Evolutionary conservation across 345 rosid genomes (phyloP).

Genomic region (Lepidium africanum): DNA sequence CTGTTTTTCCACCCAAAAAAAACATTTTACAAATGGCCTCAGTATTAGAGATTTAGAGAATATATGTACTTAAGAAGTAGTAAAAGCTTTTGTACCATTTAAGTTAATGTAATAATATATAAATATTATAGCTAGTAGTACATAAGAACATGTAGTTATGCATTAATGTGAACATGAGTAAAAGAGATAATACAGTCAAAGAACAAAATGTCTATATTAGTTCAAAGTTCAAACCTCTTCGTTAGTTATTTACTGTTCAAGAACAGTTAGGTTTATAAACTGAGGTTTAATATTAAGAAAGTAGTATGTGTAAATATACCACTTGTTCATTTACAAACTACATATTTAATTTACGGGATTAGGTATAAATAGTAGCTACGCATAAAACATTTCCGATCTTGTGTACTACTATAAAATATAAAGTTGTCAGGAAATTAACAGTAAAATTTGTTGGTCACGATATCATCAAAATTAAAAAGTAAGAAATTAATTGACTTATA

Average conservation of each 20-base stretch:
- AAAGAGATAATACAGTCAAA: not conserved
- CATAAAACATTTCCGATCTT: not conserved
- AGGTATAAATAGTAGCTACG: not conserved
- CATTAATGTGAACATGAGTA: not conserved
- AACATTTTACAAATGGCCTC: no score
- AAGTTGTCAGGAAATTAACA: not conserved
- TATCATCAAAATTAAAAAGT: not conserved
- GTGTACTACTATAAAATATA: not conserved
- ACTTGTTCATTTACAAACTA: not conserved
- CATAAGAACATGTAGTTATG: not conserved
- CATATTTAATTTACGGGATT: not conserved
- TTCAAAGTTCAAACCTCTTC: not conserved
- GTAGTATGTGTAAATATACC: not conserved
- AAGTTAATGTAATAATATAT: no score
- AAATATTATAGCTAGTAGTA: no score
- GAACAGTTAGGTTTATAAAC: slow-evolving; percentile 3
- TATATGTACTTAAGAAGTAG: no score
- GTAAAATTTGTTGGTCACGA: not conserved
- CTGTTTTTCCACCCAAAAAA: no score
- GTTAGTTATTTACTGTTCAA: slow-evolving; percentile 22
- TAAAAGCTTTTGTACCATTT: no score
- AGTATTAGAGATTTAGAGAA: no score
- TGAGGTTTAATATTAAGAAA: not conserved
- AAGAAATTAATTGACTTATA: not conserved
- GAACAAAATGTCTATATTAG: not conserved